Evolutionary conservation across 2,329 filamentous ascomycete species (phyloP).

Genomic region (Knufia petricola): DNA sequence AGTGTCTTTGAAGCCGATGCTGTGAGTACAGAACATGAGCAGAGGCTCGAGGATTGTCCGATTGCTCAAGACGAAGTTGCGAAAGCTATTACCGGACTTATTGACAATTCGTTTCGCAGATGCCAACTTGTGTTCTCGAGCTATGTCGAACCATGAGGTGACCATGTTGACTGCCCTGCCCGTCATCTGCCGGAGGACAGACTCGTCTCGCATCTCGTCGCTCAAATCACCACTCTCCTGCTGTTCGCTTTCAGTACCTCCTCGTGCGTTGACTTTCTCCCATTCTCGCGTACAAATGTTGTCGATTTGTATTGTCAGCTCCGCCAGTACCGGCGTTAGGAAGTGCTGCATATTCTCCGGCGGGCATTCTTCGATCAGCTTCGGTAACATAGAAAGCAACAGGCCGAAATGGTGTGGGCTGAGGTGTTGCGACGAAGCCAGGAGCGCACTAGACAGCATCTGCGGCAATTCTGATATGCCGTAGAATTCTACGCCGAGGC

Average conservation of each 20-base stretch:
- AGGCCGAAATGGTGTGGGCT: constrained; percentile 91
- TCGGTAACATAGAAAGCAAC: constrained; percentile 78
- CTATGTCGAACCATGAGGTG: constrained; percentile 74
- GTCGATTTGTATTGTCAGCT: constrained; percentile 79
- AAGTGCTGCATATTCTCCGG: constrained; percentile 67
- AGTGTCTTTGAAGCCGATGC: constrained; percentile 79
- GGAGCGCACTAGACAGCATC: constrained; percentile 74
- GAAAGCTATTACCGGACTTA: constrained; percentile 39
- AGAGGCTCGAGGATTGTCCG: constrained; percentile 75
- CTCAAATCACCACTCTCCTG: constrained; percentile 58
- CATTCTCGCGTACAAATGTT: constrained; percentile 80
- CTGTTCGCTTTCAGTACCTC: constrained; percentile 43
- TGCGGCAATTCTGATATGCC: constrained; percentile 74
- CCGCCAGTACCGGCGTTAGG: constrained; percentile 70
- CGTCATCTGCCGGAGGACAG: constrained; percentile 83
- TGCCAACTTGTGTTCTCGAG: constrained; percentile 46
- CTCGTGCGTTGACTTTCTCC: constrained; percentile 54
- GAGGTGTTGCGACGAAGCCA: constrained; percentile 69
- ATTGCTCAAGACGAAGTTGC: constrained; percentile 72
- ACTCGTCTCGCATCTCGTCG: constrained; percentile 97
- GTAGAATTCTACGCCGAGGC: constrained; percentile 80
- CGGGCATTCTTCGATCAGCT: constrained; percentile 86
- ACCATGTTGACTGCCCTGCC: constrained; percentile 89
- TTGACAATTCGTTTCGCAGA: constrained; percentile 20
- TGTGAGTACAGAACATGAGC: constrained; percentile 83